Base-by-base conservation (phyloP, 306 rosid species). In the Lithocarpus polystachyus region DNA sequence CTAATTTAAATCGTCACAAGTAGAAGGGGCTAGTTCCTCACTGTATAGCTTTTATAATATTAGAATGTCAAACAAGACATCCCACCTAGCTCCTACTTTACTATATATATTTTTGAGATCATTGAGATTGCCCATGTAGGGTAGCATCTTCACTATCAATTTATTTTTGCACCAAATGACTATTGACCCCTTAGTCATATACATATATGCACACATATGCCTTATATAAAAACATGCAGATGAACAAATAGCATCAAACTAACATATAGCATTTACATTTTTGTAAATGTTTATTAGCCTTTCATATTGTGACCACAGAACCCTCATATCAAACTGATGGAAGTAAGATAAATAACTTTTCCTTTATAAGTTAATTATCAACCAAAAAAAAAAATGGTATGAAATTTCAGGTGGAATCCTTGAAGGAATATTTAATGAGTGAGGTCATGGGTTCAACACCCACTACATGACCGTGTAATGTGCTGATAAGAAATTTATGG, bases 351-450 rank as follows among this genome's bases (percentile, higher is more conserved):
- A 20, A 29, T 7, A 8, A n/a, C 1, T 56, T 56, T 20, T n/a
- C 45, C 45, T 37, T 37, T 37, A 5, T 37, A 37, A 37, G 45
- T 37, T 37, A 37, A 7, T 37, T 6, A 37, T 37, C 45, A 6
- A 37, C 45, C 96, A 20, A 93, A 92, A 29, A 5, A 37, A 7
- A 37, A 37, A 6, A 35, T 0, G 10, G 9, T 7, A 37, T 5
- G 6, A 37, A 37, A 37, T 37, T 37, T 37, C 45, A 5, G 2
- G 45, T 37, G 6, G 45, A 37, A 37, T 37, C 45, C 62, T n/a
- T 20, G 0, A 56, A 56, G 12, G 13, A 20, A 20, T 28, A 56
- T 56, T 56, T 56, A 56, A 22, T 56, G 26, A 8, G 9, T 20
- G 26, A 20, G 26, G 5, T 56, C 28, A 56, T 56, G 6, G n/a